phyloP scores from a whole-genome alignment of 202 grass and related monocot species.

The Setaria italica region DNA sequence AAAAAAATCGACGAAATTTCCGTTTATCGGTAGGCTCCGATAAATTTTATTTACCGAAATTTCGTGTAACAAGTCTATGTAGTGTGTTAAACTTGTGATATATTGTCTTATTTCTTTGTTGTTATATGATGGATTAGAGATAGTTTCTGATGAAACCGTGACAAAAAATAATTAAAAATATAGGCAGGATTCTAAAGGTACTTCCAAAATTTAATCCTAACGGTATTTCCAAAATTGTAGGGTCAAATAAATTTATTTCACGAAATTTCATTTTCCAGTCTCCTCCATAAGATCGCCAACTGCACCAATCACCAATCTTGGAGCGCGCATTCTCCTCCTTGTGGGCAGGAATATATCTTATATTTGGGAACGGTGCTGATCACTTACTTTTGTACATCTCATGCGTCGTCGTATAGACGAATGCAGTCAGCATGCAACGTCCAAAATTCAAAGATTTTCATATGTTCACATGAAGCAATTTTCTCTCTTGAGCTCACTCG shows the following conservation, averaged over 20 bases:
- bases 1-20: not conserved
- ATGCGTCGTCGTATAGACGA: not conserved
- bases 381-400: not conserved
- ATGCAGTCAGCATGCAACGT: not conserved
- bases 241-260: not conserved
- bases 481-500: not conserved
- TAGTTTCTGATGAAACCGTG: not conserved
- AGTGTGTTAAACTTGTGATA: not conserved
- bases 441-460: not conserved
- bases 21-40: fast-evolving
- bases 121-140: not conserved
- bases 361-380: not conserved
- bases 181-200: not conserved
- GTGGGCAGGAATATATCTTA: not conserved
- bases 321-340: not conserved
- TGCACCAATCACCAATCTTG: not conserved
- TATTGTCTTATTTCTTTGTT: not conserved
- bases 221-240: too few relatives aligned
- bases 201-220: not conserved
- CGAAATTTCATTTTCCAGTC: too few relatives aligned
- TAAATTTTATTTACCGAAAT: not conserved
- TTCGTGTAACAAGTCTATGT: not conserved
- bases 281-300: not conserved
- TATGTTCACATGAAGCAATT: not conserved
- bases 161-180: not conserved